These are phyloP conservation scores for Triangularia verruculosa DNA, from an alignment of 2,329 filamentous ascomycete species.

Conservation along the genomic window DNA sequence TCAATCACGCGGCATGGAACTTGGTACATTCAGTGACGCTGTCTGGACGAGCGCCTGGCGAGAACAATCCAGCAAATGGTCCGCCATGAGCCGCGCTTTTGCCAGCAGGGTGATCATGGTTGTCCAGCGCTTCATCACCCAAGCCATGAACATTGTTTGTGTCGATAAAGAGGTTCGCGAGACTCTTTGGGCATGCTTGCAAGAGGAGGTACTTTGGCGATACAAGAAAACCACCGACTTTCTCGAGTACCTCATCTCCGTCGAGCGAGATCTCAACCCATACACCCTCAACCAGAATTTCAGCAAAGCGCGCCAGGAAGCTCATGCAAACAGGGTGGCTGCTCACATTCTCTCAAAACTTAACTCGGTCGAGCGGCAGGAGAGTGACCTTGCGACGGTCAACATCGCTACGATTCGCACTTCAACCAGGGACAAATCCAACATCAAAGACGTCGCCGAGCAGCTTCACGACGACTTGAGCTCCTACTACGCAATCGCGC, in stretches of 20 bases:
- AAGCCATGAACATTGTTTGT: conserved; percentile 24
- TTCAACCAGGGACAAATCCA: conserved; percentile 23
- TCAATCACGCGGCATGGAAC: conserved; percentile 28
- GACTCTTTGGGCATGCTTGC: conserved; percentile 26
- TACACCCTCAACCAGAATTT: conserved; percentile 33
- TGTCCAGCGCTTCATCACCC: conserved; percentile 32
- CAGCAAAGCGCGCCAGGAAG: conserved; percentile 18
- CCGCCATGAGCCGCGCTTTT: conserved; percentile 27
- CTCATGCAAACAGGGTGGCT: conserved; percentile 19
- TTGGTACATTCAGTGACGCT: conserved; percentile 24
- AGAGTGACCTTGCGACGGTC: neutral
- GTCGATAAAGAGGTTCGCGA: conserved; percentile 17
- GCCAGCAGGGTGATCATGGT: conserved; percentile 30
- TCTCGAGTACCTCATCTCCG: conserved; percentile 26
- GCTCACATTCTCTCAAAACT: conserved; percentile 5
- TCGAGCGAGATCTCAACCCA: conserved; percentile 31
- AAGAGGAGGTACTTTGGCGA: conserved; percentile 22
- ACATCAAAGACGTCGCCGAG: conserved; percentile 25
- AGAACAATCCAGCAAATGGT: conserved; percentile 35
- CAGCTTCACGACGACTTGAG: conserved; percentile 34
- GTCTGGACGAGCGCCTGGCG: conserved; percentile 27
- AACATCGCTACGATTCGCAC: conserved; percentile 19
- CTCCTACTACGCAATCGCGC: conserved; percentile 35
- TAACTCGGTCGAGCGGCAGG: neutral
- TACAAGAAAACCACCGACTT: conserved; percentile 29